Evolutionary conservation across 2,329 filamentous ascomycete genomes (phyloP).

Genomic region (Alternaria arborescens): DNA sequence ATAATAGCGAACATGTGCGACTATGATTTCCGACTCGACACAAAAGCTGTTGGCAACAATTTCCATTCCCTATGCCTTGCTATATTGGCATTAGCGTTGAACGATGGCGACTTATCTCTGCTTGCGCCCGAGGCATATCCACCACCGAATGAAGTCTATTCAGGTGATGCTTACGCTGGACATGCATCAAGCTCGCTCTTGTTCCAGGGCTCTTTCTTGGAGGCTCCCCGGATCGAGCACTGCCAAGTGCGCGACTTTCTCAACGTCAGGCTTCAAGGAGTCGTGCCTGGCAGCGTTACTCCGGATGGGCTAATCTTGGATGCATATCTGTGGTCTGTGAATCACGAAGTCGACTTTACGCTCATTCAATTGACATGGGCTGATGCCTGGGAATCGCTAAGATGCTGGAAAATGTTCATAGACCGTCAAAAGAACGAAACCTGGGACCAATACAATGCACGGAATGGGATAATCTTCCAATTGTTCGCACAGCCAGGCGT

Average conservation of each 20-base stretch:
- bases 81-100: not conserved
- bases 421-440: not conserved
- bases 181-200: not conserved
- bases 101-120: not conserved
- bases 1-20: not conserved
- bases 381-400: not conserved
- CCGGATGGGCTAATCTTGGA: not conserved
- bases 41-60: not conserved
- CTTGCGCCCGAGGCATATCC: not conserved
- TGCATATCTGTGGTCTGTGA: not conserved
- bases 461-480: not conserved
- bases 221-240: not conserved
- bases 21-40: not conserved
- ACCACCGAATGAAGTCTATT: fast-evolving
- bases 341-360: not conserved
- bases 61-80: not conserved
- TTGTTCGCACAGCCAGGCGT: not conserved
- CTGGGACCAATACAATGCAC: not conserved
- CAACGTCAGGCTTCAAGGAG: not conserved
- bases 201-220: not conserved
- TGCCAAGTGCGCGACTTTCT: not conserved
- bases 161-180: not conserved
- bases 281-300: not conserved
- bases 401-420: not conserved
- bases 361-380: not conserved